These are phyloP conservation scores for Debaryomycetaceae sp. DNA, from an alignment of 1,139 yeast species.

Conservation along the genomic window DNA sequence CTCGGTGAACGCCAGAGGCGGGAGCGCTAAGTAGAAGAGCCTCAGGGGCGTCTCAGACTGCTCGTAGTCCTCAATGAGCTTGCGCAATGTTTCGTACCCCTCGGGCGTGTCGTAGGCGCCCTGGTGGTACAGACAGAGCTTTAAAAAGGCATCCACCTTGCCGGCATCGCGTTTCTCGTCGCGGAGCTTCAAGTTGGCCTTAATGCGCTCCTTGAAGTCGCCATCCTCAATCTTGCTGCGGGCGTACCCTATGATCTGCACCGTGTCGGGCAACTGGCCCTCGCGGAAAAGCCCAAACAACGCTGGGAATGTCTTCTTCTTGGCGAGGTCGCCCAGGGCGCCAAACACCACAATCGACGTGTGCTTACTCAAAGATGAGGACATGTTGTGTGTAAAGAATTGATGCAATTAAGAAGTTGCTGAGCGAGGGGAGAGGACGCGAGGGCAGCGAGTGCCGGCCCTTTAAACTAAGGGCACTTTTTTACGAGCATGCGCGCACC, in stretches of 20 bases:
- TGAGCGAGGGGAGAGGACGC: neutral
- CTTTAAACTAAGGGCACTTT: no score
- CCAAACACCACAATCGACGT: constrained; percentile 85
- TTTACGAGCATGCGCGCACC: no score
- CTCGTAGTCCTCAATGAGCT: constrained; percentile 59
- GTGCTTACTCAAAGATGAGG: constrained; percentile 47
- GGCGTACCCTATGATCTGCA: constrained; percentile 87
- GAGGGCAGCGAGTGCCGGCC: no score
- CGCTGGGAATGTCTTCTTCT: constrained; percentile 90
- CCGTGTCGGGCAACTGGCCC: constrained; percentile 67
- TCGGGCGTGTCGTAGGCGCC: constrained; percentile 80
- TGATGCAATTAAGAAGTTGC: neutral
- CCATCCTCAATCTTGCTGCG: constrained; percentile 67
- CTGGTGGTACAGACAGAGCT: constrained; percentile 59
- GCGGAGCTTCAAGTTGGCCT: constrained; percentile 56
- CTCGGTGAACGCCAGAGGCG: constrained; percentile 83
- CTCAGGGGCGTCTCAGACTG: constrained; percentile 46
- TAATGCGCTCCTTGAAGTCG: constrained; percentile 64
- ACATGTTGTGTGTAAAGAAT: no score
- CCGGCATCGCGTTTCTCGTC: constrained; percentile 40
- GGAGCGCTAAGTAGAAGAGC: constrained; percentile 87
- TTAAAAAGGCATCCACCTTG: constrained; percentile 61
- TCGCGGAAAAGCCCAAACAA: constrained; percentile 70
- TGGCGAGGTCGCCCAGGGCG: constrained; percentile 96
- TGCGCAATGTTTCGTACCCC: constrained; percentile 59